These are phyloP conservation scores for Spongospora subterranea DNA, from an alignment of 208 protist species.

Conservation along the genomic window DNA sequence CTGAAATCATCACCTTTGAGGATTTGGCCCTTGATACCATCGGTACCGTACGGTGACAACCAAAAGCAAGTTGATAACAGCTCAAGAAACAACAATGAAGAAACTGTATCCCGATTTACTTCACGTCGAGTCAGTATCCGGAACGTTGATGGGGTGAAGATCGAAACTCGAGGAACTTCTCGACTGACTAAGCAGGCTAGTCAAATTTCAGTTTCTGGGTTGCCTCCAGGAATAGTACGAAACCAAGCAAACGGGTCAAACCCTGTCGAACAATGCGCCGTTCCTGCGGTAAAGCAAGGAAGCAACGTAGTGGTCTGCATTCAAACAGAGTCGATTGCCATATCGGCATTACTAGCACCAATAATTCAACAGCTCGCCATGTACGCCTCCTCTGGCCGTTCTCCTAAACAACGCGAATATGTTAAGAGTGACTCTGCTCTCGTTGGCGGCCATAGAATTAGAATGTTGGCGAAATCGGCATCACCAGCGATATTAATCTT, in stretches of 20 bases:
- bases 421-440: not conserved
- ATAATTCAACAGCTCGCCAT: not conserved
- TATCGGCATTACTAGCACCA: constrained; percentile 14
- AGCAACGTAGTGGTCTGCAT: constrained; percentile 37
- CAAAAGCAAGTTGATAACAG: not conserved
- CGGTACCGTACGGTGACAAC: not conserved
- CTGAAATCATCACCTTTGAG: not conserved
- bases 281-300: constrained; percentile 10
- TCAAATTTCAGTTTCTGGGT: no score
- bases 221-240: not conserved
- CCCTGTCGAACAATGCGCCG: not conserved
- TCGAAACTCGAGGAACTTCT: not conserved
- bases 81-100: not conserved
- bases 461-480: constrained; percentile 37
- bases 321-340: not conserved
- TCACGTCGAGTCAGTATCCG: not conserved
- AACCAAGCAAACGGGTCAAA: not conserved
- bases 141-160: not conserved
- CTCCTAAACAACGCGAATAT: not conserved
- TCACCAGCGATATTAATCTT: not conserved
- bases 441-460: not conserved
- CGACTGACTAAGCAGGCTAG: not conserved
- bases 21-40: not conserved
- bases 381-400: not conserved
- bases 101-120: not conserved